Evolutionary conservation across 2,329 filamentous ascomycete genomes (phyloP).

Genomic region (Fusarium chlamydosporum): DNA sequence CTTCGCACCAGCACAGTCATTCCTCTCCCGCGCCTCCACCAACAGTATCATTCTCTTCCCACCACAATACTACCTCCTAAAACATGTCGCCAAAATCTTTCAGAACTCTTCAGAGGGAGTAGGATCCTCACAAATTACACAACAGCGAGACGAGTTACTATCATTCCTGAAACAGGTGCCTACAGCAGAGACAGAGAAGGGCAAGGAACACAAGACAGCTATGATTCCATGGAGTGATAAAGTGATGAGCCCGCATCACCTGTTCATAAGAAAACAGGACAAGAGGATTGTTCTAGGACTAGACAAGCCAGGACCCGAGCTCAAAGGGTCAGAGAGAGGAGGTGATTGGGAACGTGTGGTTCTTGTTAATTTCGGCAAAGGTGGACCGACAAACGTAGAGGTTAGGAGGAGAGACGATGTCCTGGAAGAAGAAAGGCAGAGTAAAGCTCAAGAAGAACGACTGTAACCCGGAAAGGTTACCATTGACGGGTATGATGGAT

Average conservation of each 20-base stretch:
- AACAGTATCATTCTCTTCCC: slow-evolving; percentile 88
- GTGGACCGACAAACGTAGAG: slow-evolving; percentile 67
- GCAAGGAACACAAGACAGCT: slow-evolving; percentile 59
- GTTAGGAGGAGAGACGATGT: slow-evolving; percentile 66
- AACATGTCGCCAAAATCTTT: slow-evolving; percentile 69
- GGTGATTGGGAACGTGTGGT: slow-evolving; percentile 74
- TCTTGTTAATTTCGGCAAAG: slow-evolving; percentile 67
- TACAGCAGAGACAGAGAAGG: slow-evolving; percentile 59
- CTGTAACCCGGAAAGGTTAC: slow-evolving; percentile 41
- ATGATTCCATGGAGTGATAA: slow-evolving; percentile 71
- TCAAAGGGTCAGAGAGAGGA: slow-evolving; percentile 62
- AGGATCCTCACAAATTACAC: slow-evolving; percentile 56
- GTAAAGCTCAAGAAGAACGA: slow-evolving; percentile 47
- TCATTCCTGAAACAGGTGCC: slow-evolving; percentile 65
- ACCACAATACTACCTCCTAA: slow-evolving; percentile 84
- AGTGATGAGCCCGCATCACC: slow-evolving; percentile 69
- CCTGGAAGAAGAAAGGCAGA: slow-evolving; percentile 60
- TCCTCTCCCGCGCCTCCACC: slow-evolving; percentile 74
- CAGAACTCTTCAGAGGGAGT: slow-evolving; percentile 48
- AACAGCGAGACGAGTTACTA: slow-evolving; percentile 67
- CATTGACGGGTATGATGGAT: no score
- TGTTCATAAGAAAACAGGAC: slow-evolving; percentile 63
- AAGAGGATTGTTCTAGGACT: slow-evolving; percentile 67
- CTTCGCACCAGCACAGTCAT: slow-evolving; percentile 79
- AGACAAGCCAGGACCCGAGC: slow-evolving; percentile 70